Evolutionary conservation across 768 basidiomycete genomes (phyloP).

Genomic region (Boletus sp.): DNA sequence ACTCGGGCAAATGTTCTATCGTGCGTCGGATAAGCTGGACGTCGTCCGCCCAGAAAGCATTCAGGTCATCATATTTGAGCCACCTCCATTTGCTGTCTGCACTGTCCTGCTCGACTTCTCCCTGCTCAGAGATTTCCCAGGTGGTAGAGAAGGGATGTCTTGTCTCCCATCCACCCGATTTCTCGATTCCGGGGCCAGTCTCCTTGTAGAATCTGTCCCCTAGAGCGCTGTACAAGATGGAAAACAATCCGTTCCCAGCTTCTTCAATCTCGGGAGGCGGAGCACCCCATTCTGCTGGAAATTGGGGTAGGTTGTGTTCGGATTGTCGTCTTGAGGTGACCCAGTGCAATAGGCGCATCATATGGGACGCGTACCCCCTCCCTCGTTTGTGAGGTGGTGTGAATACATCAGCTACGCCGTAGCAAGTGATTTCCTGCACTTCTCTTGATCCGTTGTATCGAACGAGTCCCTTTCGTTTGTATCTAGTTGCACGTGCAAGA

Average conservation of each 20-base stretch:
- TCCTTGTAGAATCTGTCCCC: conserved; percentile 41
- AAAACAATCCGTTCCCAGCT: conserved; percentile 42
- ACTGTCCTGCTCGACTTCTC: background rate
- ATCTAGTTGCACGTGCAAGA: conserved; percentile 18
- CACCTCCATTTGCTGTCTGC: conserved; percentile 12
- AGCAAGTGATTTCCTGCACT: conserved; percentile 40
- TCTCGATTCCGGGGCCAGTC: conserved; percentile 34
- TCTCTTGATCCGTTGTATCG: conserved; percentile 19
- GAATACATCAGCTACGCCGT: conserved; percentile 56
- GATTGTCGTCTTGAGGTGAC: conserved; percentile 37
- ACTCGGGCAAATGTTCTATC: conserved; percentile 13
- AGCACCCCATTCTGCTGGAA: conserved; percentile 41
- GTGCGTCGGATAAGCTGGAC: conserved; percentile 35
- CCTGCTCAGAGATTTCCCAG: conserved; percentile 33
- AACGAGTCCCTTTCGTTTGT: conserved; percentile 29
- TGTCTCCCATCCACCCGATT: conserved; percentile 44
- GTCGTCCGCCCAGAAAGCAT: conserved; percentile 41
- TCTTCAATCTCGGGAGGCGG: conserved; percentile 36
- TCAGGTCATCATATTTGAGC: conserved; percentile 38
- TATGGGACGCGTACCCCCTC: conserved; percentile 55
- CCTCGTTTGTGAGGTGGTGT: conserved; percentile 47
- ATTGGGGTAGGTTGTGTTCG: conserved; percentile 29
- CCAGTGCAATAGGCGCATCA: conserved; percentile 66
- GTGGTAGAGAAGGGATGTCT: conserved; percentile 36
- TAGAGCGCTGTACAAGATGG: conserved; percentile 52